Base-by-base conservation (phyloP, 2,329 filamentous ascomycete species). In the Dendryphion nanum region DNA sequence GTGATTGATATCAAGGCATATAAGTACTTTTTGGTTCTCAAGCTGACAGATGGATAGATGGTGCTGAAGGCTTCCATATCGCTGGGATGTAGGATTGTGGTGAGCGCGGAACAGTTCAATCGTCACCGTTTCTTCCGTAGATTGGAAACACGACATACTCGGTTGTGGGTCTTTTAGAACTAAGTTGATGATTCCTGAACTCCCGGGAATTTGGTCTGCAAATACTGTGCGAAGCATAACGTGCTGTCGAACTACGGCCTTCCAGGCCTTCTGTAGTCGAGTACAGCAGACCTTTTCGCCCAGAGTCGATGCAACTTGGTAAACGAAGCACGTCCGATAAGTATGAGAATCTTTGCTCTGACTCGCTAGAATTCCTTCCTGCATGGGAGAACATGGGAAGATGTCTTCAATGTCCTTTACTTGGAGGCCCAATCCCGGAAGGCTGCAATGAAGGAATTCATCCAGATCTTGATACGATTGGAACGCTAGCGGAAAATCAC, bases 1-100 rank as follows among this genome's bases (percentile, higher is more conserved):
- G 42, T 76, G 73, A 45, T 66, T 74, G 6, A 76, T 54, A 32
- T 76, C 72, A 14, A 75, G 51, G 17, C 68, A 65, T 40, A 66
- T 69, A 33, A 68, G 66, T 0, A 71, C 33, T 24, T 51, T 53
- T 13, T 56, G 52, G 5, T 40, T 42, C 2, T 45, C 42, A 14
- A 64, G 67, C 46, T 64, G 53, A 30, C 68, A 72, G 18, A 72
- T 56, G 1, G 58, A 66, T 26, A 73, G 64, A 5, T 64, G 63
- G 28, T 50, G 47, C n/a, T n/a, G n/a, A n/a, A n/a, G n/a, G n/a
- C n/a, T n/a, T n/a, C n/a, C n/a, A n/a, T n/a, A n/a, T n/a, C n/a
- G n/a, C 14, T 38, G 34, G 16, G 40, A 23, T 33, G 36, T 21
- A 32, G 19, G 35, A 14, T 32, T 28, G 19, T 12, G 29, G 38